These are phyloP conservation scores for Leccinum imitatum DNA, from an alignment of 768 basidiomycete species.

Conservation along the genomic window DNA sequence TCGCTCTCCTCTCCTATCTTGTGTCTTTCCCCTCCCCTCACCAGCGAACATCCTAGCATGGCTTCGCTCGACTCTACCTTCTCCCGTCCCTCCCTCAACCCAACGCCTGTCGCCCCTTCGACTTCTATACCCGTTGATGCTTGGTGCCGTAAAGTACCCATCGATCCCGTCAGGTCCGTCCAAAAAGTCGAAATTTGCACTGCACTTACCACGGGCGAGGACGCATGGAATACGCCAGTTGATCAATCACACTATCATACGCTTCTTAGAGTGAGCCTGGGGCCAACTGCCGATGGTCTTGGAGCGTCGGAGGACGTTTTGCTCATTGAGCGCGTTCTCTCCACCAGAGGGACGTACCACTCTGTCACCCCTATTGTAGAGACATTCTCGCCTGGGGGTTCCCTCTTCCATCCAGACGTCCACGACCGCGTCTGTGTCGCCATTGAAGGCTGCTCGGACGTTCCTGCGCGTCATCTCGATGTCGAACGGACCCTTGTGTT, in stretches of 20 bases:
- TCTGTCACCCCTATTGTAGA: conserved; percentile 4
- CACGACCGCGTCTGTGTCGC: conserved; percentile 11
- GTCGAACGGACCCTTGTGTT: conserved; percentile 8
- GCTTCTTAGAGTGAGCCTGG: not conserved
- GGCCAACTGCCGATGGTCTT: no score
- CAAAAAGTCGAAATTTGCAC: not conserved
- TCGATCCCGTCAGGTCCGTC: not conserved
- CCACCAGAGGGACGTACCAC: conserved; percentile 4
- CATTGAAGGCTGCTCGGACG: not conserved
- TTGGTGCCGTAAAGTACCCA: not conserved
- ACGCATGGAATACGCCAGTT: not conserved
- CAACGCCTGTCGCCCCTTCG: no score
- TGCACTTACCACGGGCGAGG: not conserved
- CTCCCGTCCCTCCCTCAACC: no score
- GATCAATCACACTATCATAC: not conserved
- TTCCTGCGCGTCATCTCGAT: not conserved
- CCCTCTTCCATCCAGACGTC: conserved; percentile 9
- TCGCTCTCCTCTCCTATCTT: no score
- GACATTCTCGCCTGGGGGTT: not conserved
- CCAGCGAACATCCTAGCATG: no score
- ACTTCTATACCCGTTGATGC: not conserved
- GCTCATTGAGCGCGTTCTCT: conserved; percentile 19
- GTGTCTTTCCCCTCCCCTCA: no score
- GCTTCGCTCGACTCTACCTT: no score
- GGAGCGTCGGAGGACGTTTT: not conserved